Base-by-base conservation (phyloP, 2,329 filamentous ascomycete species). In the Sporothrix euskadiensis region DNA sequence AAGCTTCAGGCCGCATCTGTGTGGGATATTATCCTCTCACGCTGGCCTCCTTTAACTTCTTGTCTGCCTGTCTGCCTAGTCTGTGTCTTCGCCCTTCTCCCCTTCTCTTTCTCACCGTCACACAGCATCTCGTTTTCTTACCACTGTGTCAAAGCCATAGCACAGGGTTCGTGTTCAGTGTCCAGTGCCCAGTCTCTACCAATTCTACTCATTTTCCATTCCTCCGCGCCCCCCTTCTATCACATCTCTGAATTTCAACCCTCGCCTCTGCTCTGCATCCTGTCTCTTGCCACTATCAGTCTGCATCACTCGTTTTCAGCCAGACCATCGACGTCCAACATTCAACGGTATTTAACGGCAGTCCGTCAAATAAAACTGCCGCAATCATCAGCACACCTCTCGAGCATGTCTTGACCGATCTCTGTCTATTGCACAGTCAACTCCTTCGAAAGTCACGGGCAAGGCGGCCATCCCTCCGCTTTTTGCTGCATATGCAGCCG, bases 131-230 rank as follows among this genome's bases (percentile, higher is more conserved):
- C 63, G 63, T 49, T 66, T 19, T 66, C 47, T 44, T 52, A 41
- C 63, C 44, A 68, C 63, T 49, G 63, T 68, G 41, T 49, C 63
- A 68, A 68, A 68, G 41, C 41, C 41, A 66, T 44, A 66, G 39
- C 22, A 47, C 61, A 47, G 39, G 39, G 22, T 47, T 47, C 16
- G 44, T 49, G 44, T 19, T 49, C 44, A 47, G 19, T 26, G 10
- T 26, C 8, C 59, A 44, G 22, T 65, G 35, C 35, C 12, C 61
- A 26, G 41, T 26, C 26, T 26, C 26, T 26, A 26, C 26, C 26
- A 26, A 26, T 26, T 32, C 65, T 52, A 44, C 14, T 44, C 26
- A n/a, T 68, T 35, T 68, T 44, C 41, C 41, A 7, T 52, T 35
- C 49, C 61, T 14, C 44, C n/a, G 19, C 3, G 30, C 3, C 30